A percentile compares a stretch with the other conserved stretches of the same genome.
These are phyloP conservation scores for Thamnidium elegans DNA, from an alignment of 192 early-diverging fungal species.

Conservation along the genomic window DNA sequence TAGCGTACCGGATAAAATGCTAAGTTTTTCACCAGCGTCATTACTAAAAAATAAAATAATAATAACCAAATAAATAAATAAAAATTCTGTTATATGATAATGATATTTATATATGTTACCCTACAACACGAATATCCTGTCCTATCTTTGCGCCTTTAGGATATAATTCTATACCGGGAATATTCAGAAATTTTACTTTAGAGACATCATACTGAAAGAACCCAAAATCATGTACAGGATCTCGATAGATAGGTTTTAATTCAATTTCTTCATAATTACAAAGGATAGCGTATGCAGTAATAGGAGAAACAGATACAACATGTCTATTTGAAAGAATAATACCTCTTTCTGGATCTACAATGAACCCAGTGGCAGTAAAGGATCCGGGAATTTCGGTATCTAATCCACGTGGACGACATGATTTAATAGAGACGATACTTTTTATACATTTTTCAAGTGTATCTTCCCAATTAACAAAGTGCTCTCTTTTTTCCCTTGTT, in stretches of 20 bases:
- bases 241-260: slow-evolving; percentile 69
- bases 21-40: slow-evolving; percentile 77
- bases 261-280: slow-evolving; percentile 75
- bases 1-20: slow-evolving; percentile 69
- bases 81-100: not conserved
- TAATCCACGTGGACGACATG: slow-evolving; percentile 65
- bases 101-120: slow-evolving; percentile 21
- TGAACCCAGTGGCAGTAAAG: slow-evolving; percentile 68
- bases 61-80: not conserved
- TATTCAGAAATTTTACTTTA: slow-evolving; percentile 60
- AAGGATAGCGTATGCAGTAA: slow-evolving; percentile 67
- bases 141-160: slow-evolving; percentile 68
- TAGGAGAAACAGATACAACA: slow-evolving; percentile 70
- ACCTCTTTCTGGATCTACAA: slow-evolving; percentile 72
- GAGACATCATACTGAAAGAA: slow-evolving; percentile 69
- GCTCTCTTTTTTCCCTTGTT: no score
- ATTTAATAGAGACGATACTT: slow-evolving; percentile 73
- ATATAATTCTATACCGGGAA: slow-evolving; percentile 60
- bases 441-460: slow-evolving; percentile 67
- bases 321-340: slow-evolving; percentile 78
- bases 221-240: slow-evolving; percentile 84
- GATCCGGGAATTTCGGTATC: slow-evolving; percentile 73
- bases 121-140: slow-evolving; percentile 73
- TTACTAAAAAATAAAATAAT: slow-evolving; percentile 32
- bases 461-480: slow-evolving; percentile 50